Percentiles rank a stretch among this genome's conserved stretches.
phyloP scores from a whole-genome alignment of 1,284 basidiomycete genomes.

The Rugosomyces carneus region DNA sequence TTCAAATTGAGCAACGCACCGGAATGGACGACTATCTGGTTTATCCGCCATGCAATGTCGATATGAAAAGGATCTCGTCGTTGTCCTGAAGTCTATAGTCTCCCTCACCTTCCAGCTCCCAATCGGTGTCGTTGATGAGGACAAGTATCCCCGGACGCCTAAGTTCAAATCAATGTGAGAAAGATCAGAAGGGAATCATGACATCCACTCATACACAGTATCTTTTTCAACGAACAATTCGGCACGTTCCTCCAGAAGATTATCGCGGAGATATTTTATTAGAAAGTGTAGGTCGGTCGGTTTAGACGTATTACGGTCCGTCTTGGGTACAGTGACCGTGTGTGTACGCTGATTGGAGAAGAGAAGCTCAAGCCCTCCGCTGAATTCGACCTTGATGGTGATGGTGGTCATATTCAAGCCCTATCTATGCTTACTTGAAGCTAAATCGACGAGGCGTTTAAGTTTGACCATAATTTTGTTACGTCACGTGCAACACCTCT shows the following conservation, averaged over 20 bases:
- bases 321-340: constrained; percentile 50
- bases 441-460: neutral
- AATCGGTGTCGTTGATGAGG: constrained; percentile 93
- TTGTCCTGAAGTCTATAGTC: constrained; percentile 75
- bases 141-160: constrained; percentile 96
- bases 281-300: constrained; percentile 69
- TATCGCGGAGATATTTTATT: constrained; percentile 74
- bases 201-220: constrained; percentile 82
- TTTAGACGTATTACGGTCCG: constrained; percentile 35
- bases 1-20: too few relatives aligned
- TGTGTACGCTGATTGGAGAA: constrained; percentile 70
- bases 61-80: constrained; percentile 95
- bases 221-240: constrained; percentile 89
- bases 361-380: constrained; percentile 79
- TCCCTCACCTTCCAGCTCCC: constrained; percentile 96
- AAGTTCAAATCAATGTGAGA: constrained; percentile 5
- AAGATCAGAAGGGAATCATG: constrained; percentile 2
- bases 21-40: neutral
- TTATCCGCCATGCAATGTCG: constrained; percentile 85
- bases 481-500: neutral
- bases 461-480: neutral
- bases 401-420: constrained; percentile 19
- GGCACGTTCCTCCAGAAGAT: constrained; percentile 77
- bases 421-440: neutral
- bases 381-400: constrained; percentile 58